Conservation (phyloP, 2,329 filamentous ascomycete genomes). For the Orbilia javanica region DNA sequence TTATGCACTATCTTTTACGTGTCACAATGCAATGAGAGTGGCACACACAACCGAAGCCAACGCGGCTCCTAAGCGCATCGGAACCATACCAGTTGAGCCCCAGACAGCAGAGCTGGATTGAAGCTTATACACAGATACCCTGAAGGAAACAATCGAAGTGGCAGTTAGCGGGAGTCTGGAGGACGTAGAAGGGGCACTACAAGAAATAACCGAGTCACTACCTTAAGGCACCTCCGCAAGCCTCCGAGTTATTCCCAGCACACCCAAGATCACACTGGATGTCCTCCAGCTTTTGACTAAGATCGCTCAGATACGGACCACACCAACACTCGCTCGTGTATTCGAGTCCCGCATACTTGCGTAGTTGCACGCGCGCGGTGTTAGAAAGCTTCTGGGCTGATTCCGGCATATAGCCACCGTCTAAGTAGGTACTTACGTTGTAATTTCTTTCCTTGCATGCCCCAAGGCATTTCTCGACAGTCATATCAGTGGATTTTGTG, state of each 20-base stretch:
- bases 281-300: conserved; percentile 68
- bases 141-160: neutral
- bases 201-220: neutral
- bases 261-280: conserved; percentile 70
- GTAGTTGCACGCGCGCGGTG: neutral
- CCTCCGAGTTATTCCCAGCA: conserved; percentile 69
- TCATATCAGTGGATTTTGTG: conserved; percentile 68
- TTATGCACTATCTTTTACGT: neutral
- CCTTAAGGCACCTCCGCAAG: conserved; percentile 71
- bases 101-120: neutral
- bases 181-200: neutral
- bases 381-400: neutral
- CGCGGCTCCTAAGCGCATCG: neutral
- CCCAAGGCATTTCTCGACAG: conserved; percentile 69
- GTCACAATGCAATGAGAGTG: neutral
- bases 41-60: neutral
- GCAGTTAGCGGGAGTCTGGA: neutral
- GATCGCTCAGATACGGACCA: conserved; percentile 68
- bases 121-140: conserved; percentile 45
- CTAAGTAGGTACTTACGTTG: conserved; percentile 20
- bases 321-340: conserved; percentile 75
- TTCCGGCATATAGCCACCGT: neutral
- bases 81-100: neutral
- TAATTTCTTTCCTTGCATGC: conserved; percentile 67
- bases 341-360: conserved; percentile 70